These are phyloP conservation scores for Fagus sylvatica DNA, from an alignment of 306 rosid genomes.

Conservation along the genomic window DNA sequence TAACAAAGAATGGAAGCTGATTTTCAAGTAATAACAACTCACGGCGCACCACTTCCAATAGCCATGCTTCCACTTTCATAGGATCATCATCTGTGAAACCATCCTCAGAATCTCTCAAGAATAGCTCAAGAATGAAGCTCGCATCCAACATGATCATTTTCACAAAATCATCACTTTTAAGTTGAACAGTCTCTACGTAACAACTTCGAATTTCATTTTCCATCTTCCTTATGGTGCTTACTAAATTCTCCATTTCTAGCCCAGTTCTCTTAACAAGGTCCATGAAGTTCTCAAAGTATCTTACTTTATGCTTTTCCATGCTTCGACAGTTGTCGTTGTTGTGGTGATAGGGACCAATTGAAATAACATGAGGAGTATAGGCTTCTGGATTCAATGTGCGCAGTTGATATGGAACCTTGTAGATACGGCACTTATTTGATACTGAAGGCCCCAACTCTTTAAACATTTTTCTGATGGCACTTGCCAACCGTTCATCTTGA, in stretches of 20 bases:
- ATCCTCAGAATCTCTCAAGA: neutral
- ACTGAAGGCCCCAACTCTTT: neutral
- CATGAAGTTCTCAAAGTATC: constrained; percentile 12
- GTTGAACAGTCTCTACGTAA: constrained; percentile 14
- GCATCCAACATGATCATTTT: constrained; percentile 30
- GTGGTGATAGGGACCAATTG: constrained; percentile 41
- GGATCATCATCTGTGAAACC: too few relatives aligned
- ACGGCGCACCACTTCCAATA: rapidly evolving
- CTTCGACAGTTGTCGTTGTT: constrained; percentile 4
- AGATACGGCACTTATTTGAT: constrained; percentile 26
- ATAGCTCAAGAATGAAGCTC: constrained; percentile 25
- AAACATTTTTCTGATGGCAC: neutral
- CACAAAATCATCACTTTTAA: constrained; percentile 18
- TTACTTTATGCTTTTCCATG: constrained; percentile 30
- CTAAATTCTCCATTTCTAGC: neutral
- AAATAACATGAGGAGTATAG: constrained; percentile 40
- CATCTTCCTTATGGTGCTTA: neutral
- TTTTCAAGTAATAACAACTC: constrained; percentile 17
- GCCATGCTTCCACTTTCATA: too few relatives aligned
- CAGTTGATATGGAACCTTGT: constrained; percentile 28
- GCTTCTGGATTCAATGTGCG: constrained; percentile 30
- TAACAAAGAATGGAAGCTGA: constrained; percentile 21
- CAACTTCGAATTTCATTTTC: neutral
- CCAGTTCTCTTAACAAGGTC: rapidly evolving
- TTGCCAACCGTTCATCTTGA: neutral